Evolutionary conservation across 1,139 yeast genomes (phyloP).

Genomic region (Blastobotrys niveus): DNA sequence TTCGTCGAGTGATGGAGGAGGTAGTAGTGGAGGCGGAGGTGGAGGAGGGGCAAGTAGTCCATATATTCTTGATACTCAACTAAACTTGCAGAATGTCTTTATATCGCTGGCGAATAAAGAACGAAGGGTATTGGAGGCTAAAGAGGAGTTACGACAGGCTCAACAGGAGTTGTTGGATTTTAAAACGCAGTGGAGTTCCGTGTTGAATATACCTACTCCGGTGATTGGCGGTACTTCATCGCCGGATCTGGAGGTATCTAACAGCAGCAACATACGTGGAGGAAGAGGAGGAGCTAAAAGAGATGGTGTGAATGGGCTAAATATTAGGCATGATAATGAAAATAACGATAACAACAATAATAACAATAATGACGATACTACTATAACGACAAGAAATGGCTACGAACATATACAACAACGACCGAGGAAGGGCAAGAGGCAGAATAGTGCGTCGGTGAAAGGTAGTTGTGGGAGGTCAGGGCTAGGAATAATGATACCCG

Average conservation of each 20-base stretch:
- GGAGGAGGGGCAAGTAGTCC: constrained; percentile 23
- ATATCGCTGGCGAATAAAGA: constrained; percentile 35
- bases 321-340: background rate
- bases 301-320: too few species aligned
- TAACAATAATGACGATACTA: too few species aligned
- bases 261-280: too few species aligned
- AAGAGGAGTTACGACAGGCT: constrained; percentile 29
- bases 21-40: background rate
- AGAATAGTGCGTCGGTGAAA: background rate
- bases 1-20: background rate
- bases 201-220: constrained; percentile 20
- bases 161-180: constrained; percentile 27
- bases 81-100: constrained; percentile 32
- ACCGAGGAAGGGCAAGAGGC: too few species aligned
- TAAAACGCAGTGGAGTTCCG: constrained; percentile 24
- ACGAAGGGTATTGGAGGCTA: constrained; percentile 35
- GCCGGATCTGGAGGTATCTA: constrained; percentile 3
- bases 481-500: constrained; percentile 7
- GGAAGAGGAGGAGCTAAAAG: too few species aligned
- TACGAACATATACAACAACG: too few species aligned
- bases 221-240: background rate
- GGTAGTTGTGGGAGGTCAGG: constrained; percentile 7
- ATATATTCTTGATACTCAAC: constrained; percentile 23
- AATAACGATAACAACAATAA: background rate
- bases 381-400: too few species aligned